Conservation (phyloP, 2,329 filamentous ascomycete genomes). For the Botrytis squamosa region DNA sequence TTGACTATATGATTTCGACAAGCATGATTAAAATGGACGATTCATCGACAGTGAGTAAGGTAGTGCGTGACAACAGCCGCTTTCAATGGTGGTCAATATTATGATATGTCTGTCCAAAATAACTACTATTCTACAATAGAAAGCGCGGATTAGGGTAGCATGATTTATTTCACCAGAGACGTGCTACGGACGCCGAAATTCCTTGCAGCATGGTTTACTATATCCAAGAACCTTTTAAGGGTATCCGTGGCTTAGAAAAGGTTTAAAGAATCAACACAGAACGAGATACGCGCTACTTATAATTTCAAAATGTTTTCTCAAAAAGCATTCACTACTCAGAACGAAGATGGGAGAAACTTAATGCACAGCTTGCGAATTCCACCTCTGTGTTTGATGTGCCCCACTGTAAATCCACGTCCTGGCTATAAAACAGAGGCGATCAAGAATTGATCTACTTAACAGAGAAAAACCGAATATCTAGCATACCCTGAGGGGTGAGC, state of each 20-base stretch:
- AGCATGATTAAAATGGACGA: too few species aligned
- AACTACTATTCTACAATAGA: background rate
- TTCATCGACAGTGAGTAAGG: background rate
- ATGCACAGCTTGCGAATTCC: background rate
- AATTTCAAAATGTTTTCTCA: too few species aligned
- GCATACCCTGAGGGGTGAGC: too few species aligned
- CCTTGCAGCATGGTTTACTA: rapidly evolving
- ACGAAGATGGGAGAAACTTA: background rate
- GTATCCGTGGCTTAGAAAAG: background rate
- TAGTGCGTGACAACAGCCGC: background rate
- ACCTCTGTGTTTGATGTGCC: rapidly evolving
- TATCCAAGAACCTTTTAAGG: too few species aligned
- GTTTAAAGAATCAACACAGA: rapidly evolving
- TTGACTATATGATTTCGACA: too few species aligned
- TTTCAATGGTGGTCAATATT: background rate
- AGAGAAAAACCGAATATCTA: background rate
- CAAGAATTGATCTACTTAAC: background rate
- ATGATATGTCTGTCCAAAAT: background rate
- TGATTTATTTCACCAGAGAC: background rate
- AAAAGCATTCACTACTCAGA: background rate
- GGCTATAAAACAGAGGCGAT: background rate
- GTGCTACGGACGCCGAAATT: background rate
- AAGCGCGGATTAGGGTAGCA: background rate
- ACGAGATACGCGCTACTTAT: background rate
- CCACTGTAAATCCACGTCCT: rapidly evolving